Evolutionary conservation across 2,329 filamentous ascomycete species (phyloP).

Genomic region (Bipolaris sorokiniana): DNA sequence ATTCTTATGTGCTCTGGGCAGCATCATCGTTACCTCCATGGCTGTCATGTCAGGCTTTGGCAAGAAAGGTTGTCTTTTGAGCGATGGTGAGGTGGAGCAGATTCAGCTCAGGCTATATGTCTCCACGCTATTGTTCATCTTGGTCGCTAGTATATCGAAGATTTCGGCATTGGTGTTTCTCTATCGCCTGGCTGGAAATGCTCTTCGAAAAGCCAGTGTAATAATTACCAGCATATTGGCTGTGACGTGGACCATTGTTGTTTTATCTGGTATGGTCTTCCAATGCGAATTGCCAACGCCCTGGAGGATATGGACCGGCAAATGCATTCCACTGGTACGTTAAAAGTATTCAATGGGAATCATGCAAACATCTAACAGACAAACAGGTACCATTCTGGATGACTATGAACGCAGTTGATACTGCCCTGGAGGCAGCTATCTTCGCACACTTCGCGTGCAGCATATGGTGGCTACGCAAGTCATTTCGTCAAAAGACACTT

Average conservation of each 20-base stretch:
- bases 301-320: conserved; percentile 30
- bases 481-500: conserved; percentile 21
- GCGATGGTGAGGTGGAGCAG: conserved; percentile 4
- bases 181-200: conserved; percentile 21
- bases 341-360: background rate
- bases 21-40: conserved; percentile 30
- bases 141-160: conserved; percentile 33
- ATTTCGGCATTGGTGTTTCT: conserved; percentile 32
- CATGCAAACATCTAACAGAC: background rate
- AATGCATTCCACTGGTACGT: conserved; percentile 34
- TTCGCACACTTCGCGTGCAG: conserved; percentile 25
- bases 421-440: conserved; percentile 25
- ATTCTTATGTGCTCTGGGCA: conserved; percentile 30
- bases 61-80: conserved; percentile 24
- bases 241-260: conserved; percentile 28
- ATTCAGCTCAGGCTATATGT: conserved; percentile 31
- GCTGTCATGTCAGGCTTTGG: conserved; percentile 29
- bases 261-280: conserved; percentile 27
- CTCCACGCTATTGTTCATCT: conserved; percentile 32
- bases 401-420: conserved; percentile 25
- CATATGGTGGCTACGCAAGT: conserved; percentile 25
- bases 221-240: conserved; percentile 19
- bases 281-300: conserved; percentile 35
- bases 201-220: conserved; percentile 20
- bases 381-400: conserved; percentile 29